phyloP scores from a whole-genome alignment of 441 rosid genomes.

The Pelargonium myrrhifolium region DNA sequence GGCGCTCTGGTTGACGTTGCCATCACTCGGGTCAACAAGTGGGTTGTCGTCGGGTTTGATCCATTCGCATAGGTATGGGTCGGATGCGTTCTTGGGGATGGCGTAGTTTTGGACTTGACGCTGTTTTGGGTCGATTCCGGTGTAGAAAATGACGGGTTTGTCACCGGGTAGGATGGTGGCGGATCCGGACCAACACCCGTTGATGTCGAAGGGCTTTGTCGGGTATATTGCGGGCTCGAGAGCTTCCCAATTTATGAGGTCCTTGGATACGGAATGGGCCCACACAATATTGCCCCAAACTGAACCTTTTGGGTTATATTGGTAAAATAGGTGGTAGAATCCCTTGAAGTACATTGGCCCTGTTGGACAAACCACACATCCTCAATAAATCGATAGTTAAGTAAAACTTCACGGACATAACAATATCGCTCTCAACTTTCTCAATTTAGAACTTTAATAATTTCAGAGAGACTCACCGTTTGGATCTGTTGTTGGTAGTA shows the following conservation, averaged over 20 bases:
- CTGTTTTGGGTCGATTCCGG: constrained; percentile 43
- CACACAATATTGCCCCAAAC: constrained; percentile 93
- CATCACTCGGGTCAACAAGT: constrained; percentile 29
- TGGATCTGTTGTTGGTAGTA: neutral
- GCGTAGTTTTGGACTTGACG: constrained; percentile 66
- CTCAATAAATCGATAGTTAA: neutral
- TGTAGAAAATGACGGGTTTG: constrained; percentile 59
- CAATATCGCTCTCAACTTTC: no score
- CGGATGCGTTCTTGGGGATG: constrained; percentile 50
- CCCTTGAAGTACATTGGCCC: constrained; percentile 77
- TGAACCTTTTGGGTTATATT: constrained; percentile 73
- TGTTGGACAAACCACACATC: constrained; percentile 8
- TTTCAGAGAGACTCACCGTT: neutral
- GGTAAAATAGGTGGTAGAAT: constrained; percentile 72
- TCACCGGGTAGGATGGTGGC: constrained; percentile 53
- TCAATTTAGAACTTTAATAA: no score
- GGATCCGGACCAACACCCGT: constrained; percentile 90
- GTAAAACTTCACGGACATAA: no score
- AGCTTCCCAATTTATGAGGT: constrained; percentile 65
- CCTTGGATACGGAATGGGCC: constrained; percentile 88
- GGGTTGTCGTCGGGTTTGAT: constrained; percentile 74
- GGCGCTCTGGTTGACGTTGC: constrained; percentile 44
- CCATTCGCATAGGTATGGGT: constrained; percentile 77
- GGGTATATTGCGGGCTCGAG: constrained; percentile 64
- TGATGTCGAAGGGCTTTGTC: constrained; percentile 54